A percentile compares a stretch with the other conserved stretches of the same genome.
Conservation (phyloP, 495 filamentous ascomycete species). For the Lasiosphaeriaceae sp. region DNA sequence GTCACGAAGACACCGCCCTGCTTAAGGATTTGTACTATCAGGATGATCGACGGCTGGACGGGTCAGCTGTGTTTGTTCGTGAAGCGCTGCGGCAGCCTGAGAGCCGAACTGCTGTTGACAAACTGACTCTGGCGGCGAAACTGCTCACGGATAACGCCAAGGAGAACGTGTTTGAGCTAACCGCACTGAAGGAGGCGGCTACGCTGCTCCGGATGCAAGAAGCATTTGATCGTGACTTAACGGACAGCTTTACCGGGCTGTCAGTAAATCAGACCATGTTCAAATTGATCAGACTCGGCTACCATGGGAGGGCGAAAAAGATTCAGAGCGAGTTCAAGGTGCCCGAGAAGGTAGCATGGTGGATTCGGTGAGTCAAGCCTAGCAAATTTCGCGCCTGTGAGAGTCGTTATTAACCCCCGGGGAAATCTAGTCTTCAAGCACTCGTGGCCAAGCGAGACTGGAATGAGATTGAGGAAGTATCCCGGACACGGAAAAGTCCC, state of each 20-base stretch:
- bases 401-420: not conserved
- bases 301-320: slow-evolving; percentile 76
- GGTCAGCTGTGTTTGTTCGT: slow-evolving; percentile 76
- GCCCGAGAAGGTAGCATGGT: slow-evolving; percentile 83
- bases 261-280: slow-evolving; percentile 88
- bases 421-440: slow-evolving; percentile 62
- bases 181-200: slow-evolving; percentile 70
- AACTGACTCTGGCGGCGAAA: slow-evolving; percentile 78
- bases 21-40: slow-evolving; percentile 97
- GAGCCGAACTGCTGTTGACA: slow-evolving; percentile 61
- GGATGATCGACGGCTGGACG: slow-evolving; percentile 88
- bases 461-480: slow-evolving; percentile 85
- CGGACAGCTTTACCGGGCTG: slow-evolving; percentile 71
- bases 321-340: slow-evolving; percentile 90
- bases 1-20: slow-evolving; percentile 66
- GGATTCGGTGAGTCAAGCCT: slow-evolving; percentile 54
- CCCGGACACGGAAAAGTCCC: slow-evolving; percentile 68
- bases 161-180: slow-evolving; percentile 72
- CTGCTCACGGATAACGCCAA: slow-evolving; percentile 74
- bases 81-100: slow-evolving; percentile 72
- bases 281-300: slow-evolving; percentile 69
- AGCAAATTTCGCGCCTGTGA: not conserved
- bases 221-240: slow-evolving; percentile 74
- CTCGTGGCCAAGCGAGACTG: slow-evolving; percentile 86
- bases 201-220: slow-evolving; percentile 82